Percentiles rank a stretch among this genome's conserved stretches.
These are phyloP conservation scores for Camillea tinctor DNA, from an alignment of 2,329 filamentous ascomycete genomes.

Conservation along the genomic window DNA sequence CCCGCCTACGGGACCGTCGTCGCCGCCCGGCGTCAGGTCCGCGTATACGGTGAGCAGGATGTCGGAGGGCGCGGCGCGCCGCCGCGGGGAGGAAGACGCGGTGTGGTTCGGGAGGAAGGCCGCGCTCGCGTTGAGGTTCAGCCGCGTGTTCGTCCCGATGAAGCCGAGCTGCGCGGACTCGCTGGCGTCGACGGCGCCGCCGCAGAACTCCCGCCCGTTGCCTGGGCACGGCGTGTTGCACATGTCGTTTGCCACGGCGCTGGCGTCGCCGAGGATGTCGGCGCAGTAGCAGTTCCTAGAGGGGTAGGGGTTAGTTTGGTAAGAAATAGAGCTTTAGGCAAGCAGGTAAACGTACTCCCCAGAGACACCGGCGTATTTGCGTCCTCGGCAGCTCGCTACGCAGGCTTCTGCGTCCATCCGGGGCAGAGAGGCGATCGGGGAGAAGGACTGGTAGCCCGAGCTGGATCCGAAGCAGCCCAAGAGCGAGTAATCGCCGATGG, in stretches of 20 bases:
- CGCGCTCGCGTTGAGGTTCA: conserved; percentile 7
- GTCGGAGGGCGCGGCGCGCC: conserved; percentile 28
- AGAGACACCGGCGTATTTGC: conserved; percentile 40
- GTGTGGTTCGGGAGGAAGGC: neutral
- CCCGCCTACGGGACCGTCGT: conserved; percentile 4
- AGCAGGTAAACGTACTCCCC: conserved; percentile 31
- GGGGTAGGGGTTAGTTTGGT: neutral
- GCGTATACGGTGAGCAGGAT: conserved; percentile 46
- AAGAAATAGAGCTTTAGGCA: too few relatives aligned
- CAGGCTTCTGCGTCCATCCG: conserved; percentile 43
- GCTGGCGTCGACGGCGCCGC: conserved; percentile 33
- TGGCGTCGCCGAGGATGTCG: conserved; percentile 39
- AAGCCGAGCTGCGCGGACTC: neutral
- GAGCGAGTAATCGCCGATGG: conserved; percentile 22
- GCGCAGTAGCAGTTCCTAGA: conserved; percentile 46
- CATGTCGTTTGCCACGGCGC: conserved; percentile 31
- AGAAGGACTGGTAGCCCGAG: conserved; percentile 37
- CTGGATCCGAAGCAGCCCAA: conserved; percentile 42
- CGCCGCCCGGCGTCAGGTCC: conserved; percentile 30
- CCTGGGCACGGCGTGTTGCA: conserved; percentile 45
- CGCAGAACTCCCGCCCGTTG: conserved; percentile 40
- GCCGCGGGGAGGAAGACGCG: conserved; percentile 18
- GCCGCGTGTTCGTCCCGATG: neutral
- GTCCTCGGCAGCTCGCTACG: conserved; percentile 35
- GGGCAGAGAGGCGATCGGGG: conserved; percentile 24